Percentiles rank a stretch among this genome's conserved stretches.
phyloP scores from a whole-genome alignment of 257 asterid genomes.

The Gentiana macrophylla region DNA sequence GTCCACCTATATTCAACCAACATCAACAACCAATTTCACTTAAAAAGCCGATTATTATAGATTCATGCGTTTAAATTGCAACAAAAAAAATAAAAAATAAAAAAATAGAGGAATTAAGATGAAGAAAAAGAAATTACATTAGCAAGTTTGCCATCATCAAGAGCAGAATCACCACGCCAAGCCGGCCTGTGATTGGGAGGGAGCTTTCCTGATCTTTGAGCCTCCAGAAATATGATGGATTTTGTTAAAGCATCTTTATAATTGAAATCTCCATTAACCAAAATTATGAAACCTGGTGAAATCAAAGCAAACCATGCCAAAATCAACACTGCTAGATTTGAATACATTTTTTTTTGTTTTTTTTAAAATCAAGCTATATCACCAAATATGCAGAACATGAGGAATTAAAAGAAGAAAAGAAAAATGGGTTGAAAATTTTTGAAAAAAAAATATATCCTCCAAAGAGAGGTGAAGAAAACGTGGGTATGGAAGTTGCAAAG shows the following conservation, averaged over 20 bases:
- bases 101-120: background rate
- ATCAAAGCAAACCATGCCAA: slow-evolving; percentile 23
- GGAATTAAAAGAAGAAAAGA: background rate
- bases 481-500: too few relatives aligned
- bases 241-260: slow-evolving; percentile 54
- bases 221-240: slow-evolving; percentile 70
- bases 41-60: too few relatives aligned
- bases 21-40: background rate
- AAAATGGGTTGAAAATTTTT: background rate
- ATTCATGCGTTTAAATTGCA: background rate
- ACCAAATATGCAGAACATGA: too few relatives aligned
- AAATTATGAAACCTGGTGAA: slow-evolving; percentile 6
- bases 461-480: too few relatives aligned
- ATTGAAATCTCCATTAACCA: slow-evolving; percentile 25
- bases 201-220: slow-evolving; percentile 86
- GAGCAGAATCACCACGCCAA: slow-evolving; percentile 85
- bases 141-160: slow-evolving; percentile 55
- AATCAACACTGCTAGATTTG: background rate
- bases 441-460: too few relatives aligned
- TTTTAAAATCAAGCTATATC: slow-evolving; percentile 11
- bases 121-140: slow-evolving; percentile 21
- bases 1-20: slow-evolving; percentile 45
- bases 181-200: slow-evolving; percentile 42
- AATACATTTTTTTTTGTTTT: slow-evolving; percentile 11
- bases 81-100: background rate